phyloP scores from a whole-genome alignment of 2,329 filamentous ascomycete species.

The Ascocoryne sarcoides region DNA sequence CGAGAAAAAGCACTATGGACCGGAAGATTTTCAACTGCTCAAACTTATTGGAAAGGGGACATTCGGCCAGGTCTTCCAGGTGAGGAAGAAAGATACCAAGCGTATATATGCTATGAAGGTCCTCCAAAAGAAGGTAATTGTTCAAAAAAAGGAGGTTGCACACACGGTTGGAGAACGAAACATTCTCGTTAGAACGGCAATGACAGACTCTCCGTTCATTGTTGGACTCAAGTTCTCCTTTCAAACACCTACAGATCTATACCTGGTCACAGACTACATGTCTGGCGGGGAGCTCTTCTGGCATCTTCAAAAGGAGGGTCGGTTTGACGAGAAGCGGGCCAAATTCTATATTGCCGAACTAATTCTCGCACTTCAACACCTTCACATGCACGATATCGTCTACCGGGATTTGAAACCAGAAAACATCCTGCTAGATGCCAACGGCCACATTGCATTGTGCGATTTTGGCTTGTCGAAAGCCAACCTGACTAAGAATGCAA shows the following conservation, averaged over 20 bases:
- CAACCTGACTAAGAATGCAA: conserved; percentile 92
- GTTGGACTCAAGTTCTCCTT: conserved; percentile 98
- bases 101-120: conserved; percentile 99
- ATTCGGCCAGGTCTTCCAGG: conserved; percentile 97
- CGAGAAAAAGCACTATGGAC: conserved; percentile 86
- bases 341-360: conserved; percentile 99
- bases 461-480: conserved; percentile 98
- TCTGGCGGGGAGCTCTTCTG: conserved; percentile 97
- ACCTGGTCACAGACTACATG: conserved; percentile 99
- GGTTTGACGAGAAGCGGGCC: conserved; percentile 87
- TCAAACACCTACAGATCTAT: conserved; percentile 92
- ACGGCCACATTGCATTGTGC: conserved; percentile 94
- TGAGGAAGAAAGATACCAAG: conserved; percentile 91
- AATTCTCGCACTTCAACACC: conserved; percentile 86
- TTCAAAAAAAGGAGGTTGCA: conserved; percentile 98
- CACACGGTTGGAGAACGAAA: conserved; percentile 96
- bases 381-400: conserved; percentile 95
- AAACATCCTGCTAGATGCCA: conserved; percentile 93
- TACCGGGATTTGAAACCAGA: conserved; percentile 97
- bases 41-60: conserved; percentile 97
- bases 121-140: conserved; percentile 97
- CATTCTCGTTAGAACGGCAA: conserved; percentile 92
- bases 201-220: conserved; percentile 92
- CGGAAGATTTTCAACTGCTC: conserved; percentile 90
- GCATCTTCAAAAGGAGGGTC: conserved; percentile 95